Evolutionary conservation across 2,329 filamentous ascomycete genomes (phyloP).

Genomic region (Phialophora macrospora): DNA sequence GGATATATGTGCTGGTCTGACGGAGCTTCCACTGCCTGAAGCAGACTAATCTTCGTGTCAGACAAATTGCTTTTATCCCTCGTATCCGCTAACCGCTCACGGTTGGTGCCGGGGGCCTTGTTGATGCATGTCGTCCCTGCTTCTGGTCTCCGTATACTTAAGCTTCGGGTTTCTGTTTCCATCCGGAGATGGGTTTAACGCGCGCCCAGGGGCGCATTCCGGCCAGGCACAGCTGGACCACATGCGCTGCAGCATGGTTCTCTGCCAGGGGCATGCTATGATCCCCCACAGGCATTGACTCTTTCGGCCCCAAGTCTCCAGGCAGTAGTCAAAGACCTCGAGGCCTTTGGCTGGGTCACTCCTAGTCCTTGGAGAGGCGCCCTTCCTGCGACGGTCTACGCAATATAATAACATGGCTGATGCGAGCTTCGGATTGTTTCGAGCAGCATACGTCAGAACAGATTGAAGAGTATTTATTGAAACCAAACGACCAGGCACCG

Average conservation of each 20-base stretch:
- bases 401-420: conserved; percentile 1
- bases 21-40: no score
- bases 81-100: conserved; percentile 16
- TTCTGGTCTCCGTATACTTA: background rate
- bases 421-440: background rate
- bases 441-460: background rate
- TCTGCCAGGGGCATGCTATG: background rate
- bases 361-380: background rate
- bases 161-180: background rate
- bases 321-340: conserved; percentile 13
- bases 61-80: background rate
- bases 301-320: conserved; percentile 7
- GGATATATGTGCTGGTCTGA: no score
- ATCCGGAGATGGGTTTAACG: no score
- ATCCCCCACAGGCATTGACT: background rate
- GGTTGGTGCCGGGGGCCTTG: conserved; percentile 17
- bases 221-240: background rate
- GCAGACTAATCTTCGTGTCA: background rate
- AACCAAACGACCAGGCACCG: no score
- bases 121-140: background rate
- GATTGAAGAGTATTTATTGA: no score
- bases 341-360: background rate
- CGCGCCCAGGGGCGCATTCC: no score
- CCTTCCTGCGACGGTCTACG: background rate
- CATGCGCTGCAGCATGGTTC: background rate